A percentile compares a stretch with the other conserved stretches of the same genome.
Evolutionary conservation across 176 grass and related monocot genomes (phyloP).

Genomic region (Zoysia pacifica): DNA sequence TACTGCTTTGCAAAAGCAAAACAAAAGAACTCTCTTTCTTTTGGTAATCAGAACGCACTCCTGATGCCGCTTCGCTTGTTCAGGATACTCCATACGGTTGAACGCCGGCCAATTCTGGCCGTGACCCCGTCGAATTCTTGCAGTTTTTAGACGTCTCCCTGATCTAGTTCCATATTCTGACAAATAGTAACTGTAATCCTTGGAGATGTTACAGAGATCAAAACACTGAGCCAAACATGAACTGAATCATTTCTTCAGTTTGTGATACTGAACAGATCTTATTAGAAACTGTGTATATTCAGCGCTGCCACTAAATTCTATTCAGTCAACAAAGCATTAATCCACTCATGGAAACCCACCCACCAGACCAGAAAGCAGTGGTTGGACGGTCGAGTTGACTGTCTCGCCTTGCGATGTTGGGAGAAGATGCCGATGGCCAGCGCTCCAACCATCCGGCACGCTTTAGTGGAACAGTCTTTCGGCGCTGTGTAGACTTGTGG

Average conservation of each 20-base stretch:
- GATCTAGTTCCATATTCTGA: constrained; percentile 12
- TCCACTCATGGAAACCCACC: constrained; percentile 9
- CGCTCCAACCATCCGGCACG: constrained; percentile 33
- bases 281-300: neutral
- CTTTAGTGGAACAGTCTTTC: constrained; percentile 19
- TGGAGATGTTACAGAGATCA: neutral
- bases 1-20: neutral
- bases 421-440: constrained; percentile 8
- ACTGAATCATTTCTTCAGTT: neutral
- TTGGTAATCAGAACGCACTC: constrained; percentile 4
- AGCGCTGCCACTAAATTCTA: neutral
- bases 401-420: neutral
- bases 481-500: neutral
- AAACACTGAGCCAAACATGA: neutral
- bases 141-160: constrained; percentile 27
- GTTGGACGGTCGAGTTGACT: constrained; percentile 45
- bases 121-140: constrained; percentile 10
- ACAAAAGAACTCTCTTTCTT: neutral
- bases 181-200: neutral
- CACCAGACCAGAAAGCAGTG: constrained; percentile 11
- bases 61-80: constrained; percentile 2
- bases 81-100: neutral
- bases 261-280: neutral
- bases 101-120: neutral
- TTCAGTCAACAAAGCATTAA: constrained; percentile 12